phyloP scores from a whole-genome alignment of 2,329 filamentous ascomycete species.

The Penicillium sumatraense region DNA sequence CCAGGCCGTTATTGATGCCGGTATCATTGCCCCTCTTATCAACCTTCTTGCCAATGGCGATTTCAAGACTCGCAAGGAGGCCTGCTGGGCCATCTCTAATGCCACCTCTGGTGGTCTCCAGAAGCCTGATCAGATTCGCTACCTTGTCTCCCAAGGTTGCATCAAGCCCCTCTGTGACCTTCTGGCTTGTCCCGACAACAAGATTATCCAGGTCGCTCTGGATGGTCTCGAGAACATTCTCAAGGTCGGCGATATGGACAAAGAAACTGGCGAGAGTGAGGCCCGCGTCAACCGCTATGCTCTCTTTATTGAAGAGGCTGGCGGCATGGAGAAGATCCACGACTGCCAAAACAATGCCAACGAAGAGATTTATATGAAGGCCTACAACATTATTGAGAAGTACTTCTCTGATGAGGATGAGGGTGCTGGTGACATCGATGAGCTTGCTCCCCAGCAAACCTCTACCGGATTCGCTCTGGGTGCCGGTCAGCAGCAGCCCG shows the following conservation, averaged over 20 bases:
- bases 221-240: constrained; percentile 99
- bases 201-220: constrained; percentile 98
- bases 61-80: constrained; percentile 98
- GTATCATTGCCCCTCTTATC: constrained; percentile 95
- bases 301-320: constrained; percentile 97
- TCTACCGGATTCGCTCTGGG: constrained; percentile 75
- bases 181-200: constrained; percentile 95
- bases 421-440: constrained; percentile 74
- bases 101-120: constrained; percentile 96
- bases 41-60: constrained; percentile 95
- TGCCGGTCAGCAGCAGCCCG: constrained; percentile 67
- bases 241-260: constrained; percentile 98
- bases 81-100: constrained; percentile 99
- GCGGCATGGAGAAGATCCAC: constrained; percentile 99
- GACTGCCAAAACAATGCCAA: constrained; percentile 99
- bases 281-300: constrained; percentile 86
- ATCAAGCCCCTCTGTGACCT: constrained; percentile 98
- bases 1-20: constrained; percentile 93
- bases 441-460: constrained; percentile 72
- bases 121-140: constrained; percentile 98
- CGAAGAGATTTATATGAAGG: constrained; percentile 99
- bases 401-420: constrained; percentile 99
- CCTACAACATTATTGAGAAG: constrained; percentile 99
- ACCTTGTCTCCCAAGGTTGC: constrained; percentile 89
- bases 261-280: constrained; percentile 71